Evolutionary conservation across 2,329 filamentous ascomycete genomes (phyloP).

Genomic region (Colletotrichum godetiae): DNA sequence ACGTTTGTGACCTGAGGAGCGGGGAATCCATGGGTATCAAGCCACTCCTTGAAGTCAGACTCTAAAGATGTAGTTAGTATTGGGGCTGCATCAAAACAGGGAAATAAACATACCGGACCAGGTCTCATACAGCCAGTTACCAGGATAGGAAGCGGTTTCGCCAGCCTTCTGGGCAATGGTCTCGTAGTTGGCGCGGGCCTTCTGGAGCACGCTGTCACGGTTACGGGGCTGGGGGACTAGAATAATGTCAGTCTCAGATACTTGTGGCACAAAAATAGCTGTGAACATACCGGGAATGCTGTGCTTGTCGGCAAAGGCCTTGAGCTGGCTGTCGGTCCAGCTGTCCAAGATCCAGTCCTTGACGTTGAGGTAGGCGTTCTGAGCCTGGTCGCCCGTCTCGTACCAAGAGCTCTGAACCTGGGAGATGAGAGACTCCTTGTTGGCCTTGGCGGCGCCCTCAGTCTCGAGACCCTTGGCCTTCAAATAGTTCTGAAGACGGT

Average conservation of each 20-base stretch:
- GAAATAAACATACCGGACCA: constrained; percentile 70
- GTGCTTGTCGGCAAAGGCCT: constrained; percentile 91
- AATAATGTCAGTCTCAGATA: not conserved
- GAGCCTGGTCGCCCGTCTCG: constrained; percentile 81
- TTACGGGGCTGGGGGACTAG: constrained; percentile 84
- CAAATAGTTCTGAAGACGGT: constrained; percentile 76
- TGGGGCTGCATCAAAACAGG: too few relatives aligned
- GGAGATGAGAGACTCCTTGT: constrained; percentile 74
- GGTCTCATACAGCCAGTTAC: constrained; percentile 90
- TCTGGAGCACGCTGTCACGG: constrained; percentile 83
- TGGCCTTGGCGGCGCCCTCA: constrained; percentile 73
- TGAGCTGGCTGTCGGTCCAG: constrained; percentile 93
- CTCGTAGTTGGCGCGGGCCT: constrained; percentile 86
- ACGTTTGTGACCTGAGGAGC: constrained; percentile 82
- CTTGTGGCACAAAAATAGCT: not conserved
- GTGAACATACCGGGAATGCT: constrained; percentile 73
- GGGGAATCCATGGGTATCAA: constrained; percentile 87
- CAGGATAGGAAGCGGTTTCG: constrained; percentile 87
- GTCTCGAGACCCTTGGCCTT: constrained; percentile 77
- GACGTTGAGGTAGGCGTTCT: constrained; percentile 76
- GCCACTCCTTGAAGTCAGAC: constrained; percentile 93
- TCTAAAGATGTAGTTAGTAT: constrained; percentile 54
- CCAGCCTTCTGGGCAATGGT: constrained; percentile 77
- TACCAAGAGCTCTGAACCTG: constrained; percentile 82
- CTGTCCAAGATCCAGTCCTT: constrained; percentile 96